These are phyloP conservation scores for Clitoria ternatea DNA, from an alignment of 306 rosid species.

Conservation along the genomic window DNA sequence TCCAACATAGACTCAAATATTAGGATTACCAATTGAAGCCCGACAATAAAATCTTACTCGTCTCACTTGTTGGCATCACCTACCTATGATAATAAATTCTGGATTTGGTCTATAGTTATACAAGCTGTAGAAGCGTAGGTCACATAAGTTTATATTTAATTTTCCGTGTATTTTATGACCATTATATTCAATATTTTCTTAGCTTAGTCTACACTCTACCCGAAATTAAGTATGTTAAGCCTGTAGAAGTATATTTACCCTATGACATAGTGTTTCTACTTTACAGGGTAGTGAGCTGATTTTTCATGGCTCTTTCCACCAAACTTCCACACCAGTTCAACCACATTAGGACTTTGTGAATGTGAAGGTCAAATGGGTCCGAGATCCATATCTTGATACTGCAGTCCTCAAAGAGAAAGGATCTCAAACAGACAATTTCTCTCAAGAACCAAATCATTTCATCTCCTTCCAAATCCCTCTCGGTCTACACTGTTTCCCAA, in stretches of 20 bases:
- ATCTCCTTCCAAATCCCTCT: conserved; percentile 46
- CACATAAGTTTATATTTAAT: background rate
- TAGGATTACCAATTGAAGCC: background rate
- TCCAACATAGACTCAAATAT: background rate
- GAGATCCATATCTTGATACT: conserved; percentile 70
- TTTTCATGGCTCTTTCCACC: conserved; percentile 39
- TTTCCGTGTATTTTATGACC: background rate
- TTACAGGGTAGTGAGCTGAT: conserved; percentile 40
- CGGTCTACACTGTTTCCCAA: conserved; percentile 57
- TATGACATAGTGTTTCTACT: conserved; percentile 28
- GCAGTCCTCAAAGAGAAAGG: conserved; percentile 65
- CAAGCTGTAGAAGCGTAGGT: background rate
- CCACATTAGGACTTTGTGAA: conserved; percentile 48
- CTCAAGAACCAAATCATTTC: conserved; percentile 62
- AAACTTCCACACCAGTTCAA: conserved; percentile 42
- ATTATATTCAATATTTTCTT: background rate
- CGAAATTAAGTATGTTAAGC: conserved; percentile 1
- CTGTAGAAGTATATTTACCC: conserved; percentile 1
- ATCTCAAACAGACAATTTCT: conserved; percentile 56
- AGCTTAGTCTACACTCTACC: background rate
- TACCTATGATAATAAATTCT: background rate
- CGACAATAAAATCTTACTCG: background rate
- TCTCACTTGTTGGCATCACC: background rate
- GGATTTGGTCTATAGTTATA: background rate
- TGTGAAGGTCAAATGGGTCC: conserved; percentile 77